Conservation (phyloP, 805 yeast genomes). For the Candida glaebosa region DNA sequence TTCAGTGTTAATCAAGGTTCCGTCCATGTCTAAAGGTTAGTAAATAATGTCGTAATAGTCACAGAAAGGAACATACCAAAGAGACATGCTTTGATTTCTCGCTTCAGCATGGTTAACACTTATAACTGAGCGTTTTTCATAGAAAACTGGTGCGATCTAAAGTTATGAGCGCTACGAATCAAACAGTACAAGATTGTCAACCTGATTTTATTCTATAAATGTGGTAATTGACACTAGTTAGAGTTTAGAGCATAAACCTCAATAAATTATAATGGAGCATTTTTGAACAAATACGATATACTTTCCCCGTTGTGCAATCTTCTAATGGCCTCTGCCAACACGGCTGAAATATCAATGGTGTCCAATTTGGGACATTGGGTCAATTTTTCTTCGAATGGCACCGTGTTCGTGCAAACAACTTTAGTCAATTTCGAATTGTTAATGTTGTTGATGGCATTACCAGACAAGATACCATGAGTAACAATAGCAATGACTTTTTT, state of each 20-base stretch:
- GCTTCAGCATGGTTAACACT: constrained; percentile 2
- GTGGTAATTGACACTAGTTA: background rate
- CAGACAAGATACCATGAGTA: constrained; percentile 92
- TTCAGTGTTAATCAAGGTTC: constrained; percentile 87
- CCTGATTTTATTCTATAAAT: too few relatives aligned
- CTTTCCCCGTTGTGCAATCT: constrained; percentile 96
- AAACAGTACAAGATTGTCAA: too few relatives aligned
- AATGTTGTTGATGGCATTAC: constrained; percentile 73
- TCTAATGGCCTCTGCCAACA: constrained; percentile 90
- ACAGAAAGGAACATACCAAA: constrained; percentile 45
- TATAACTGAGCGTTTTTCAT: too few relatives aligned
- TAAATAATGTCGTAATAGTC: constrained; percentile 2
- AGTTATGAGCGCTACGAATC: too few relatives aligned
- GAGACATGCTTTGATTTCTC: constrained; percentile 60
- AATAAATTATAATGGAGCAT: constrained; percentile 37
- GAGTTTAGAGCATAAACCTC: too few relatives aligned
- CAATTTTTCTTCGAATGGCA: constrained; percentile 71
- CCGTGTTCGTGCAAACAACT: constrained; percentile 90
- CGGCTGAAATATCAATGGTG: constrained; percentile 79
- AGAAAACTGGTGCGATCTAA: too few relatives aligned
- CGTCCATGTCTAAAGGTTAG: constrained; percentile 78
- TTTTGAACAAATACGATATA: constrained; percentile 78
- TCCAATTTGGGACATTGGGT: constrained; percentile 65
- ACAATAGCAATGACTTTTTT: constrained; percentile 85
- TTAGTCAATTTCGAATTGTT: constrained; percentile 61